Evolutionary conservation across 2,329 filamentous ascomycete species (phyloP).

Genomic region (Aurifilum marmelostoma): DNA sequence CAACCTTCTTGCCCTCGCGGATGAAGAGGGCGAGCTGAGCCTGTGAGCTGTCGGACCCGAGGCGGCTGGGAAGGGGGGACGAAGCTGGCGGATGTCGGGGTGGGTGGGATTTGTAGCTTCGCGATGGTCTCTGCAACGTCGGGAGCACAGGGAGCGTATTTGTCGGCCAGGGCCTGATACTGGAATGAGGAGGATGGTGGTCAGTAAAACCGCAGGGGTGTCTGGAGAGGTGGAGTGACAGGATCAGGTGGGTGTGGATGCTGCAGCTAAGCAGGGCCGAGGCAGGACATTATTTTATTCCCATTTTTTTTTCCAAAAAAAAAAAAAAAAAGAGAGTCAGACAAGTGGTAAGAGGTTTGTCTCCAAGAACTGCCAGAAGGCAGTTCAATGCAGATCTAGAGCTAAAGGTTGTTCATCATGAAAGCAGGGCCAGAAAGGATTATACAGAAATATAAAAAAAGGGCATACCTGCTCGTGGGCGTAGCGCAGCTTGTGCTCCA

Average conservation of each 20-base stretch:
- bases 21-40: conserved; percentile 67
- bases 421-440: not conserved
- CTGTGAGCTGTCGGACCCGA: conserved; percentile 47
- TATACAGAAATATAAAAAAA: not conserved
- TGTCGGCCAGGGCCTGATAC: conserved; percentile 69
- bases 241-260: conserved; percentile 12
- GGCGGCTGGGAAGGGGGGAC: conserved; percentile 60
- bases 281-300: too few relatives aligned
- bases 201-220: conserved; percentile 17
- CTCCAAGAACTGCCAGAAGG: conserved; percentile 25
- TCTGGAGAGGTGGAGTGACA: conserved; percentile 9
- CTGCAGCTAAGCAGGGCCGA: not conserved
- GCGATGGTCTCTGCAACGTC: conserved; percentile 69
- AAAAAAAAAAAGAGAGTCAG: conserved; percentile 19
- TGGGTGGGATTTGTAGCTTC: conserved; percentile 67
- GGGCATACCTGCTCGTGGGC: conserved; percentile 67
- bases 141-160: conserved; percentile 66
- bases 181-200: conserved; percentile 37
- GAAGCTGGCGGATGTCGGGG: conserved; percentile 51
- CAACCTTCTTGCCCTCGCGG: conserved; percentile 64
- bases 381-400: conserved; percentile 35
- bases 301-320: not conserved
- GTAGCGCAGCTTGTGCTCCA: conserved; percentile 69
- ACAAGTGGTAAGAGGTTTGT: conserved; percentile 30
- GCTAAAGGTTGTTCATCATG: conserved; percentile 47